Evolutionary conservation across 2,329 filamentous ascomycete genomes (phyloP).

Genomic region (Cladobotryum protrusum): DNA sequence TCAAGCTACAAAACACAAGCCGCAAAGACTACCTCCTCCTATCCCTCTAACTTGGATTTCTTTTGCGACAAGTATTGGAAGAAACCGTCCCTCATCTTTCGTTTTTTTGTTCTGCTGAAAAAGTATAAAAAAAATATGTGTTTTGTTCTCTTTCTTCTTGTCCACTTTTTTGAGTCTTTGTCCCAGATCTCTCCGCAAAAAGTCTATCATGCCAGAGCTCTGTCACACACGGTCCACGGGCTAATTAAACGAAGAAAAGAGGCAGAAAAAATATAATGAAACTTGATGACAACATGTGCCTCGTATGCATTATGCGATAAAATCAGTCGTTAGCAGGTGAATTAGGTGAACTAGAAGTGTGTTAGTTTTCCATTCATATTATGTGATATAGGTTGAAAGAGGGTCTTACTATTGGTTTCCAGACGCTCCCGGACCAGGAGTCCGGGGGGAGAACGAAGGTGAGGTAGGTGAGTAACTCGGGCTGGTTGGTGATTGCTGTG

Average conservation of each 20-base stretch:
- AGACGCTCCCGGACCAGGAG: slow-evolving; percentile 37
- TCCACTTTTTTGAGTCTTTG: slow-evolving; percentile 9
- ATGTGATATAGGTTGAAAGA: too few relatives aligned
- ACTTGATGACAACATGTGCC: slow-evolving; percentile 25
- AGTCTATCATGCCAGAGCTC: slow-evolving; percentile 22
- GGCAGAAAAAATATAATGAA: slow-evolving; percentile 15
- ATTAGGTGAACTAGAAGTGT: slow-evolving; percentile 35
- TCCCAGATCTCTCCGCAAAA: slow-evolving; percentile 6
- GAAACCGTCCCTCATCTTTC: not conserved
- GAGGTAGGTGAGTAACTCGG: slow-evolving; percentile 65
- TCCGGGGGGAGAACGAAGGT: slow-evolving; percentile 40
- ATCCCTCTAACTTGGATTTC: slow-evolving; percentile 1
- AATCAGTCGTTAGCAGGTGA: slow-evolving; percentile 36
- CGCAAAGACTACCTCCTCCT: slow-evolving; percentile 3
- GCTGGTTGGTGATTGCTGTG: slow-evolving; percentile 58
- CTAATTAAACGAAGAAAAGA: slow-evolving; percentile 10
- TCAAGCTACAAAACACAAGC: slow-evolving; percentile 6
- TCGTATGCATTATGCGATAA: slow-evolving; percentile 28
- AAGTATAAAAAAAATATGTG: not conserved
- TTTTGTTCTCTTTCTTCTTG: slow-evolving; percentile 2
- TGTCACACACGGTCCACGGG: slow-evolving; percentile 5
- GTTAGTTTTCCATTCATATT: slow-evolving; percentile 19
- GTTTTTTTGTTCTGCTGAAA: not conserved
- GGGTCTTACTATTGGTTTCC: slow-evolving; percentile 38
- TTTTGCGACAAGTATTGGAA: not conserved